Base-by-base conservation (phyloP, 371 early-diverging fungal genomes). In the Rhizopus stolonifer region DNA sequence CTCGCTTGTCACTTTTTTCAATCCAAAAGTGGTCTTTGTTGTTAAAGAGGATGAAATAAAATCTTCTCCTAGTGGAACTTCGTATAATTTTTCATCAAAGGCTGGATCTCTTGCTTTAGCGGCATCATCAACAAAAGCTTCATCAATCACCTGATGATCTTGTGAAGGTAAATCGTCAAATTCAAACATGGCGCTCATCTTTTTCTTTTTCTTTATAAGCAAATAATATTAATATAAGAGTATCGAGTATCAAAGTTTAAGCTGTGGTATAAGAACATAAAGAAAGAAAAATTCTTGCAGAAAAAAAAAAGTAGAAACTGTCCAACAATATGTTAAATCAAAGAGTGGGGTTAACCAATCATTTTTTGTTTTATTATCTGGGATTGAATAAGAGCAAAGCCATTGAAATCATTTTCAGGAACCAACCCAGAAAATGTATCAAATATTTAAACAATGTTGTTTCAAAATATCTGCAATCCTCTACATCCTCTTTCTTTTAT, bases 1-100 rank as follows among this genome's bases (percentile, higher is more conserved):
- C 58, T 83, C 84, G 19, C 91, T 87, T 39, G 88, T 80, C 48
- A 97, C 83, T 72, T 93, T 87, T 36, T 36, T 36, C n/a, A 15
- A 11, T n/a, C 36, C 36, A 36, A 36, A 1, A 15, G 61, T 52
- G 24, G 64, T 55, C 8, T 59, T 56, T 4, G 58, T 58, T 38
- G 58, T 63, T 10, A 69, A 56, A 5, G 73, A 70, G 6, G 77
- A 77, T 2, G 73, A 64, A 21, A 72, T 59, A 29, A 61, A 77
- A 18, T 67, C 59, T 44, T 66, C 52, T 7, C 54, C 62, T 13
- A 77, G 60, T 22, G 57, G 38, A 0, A 77, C 73, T 61, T 77
- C 73, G 32, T 77, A 77, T 3, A 65, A 39, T 9, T 57, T 69
- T 32, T 72, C 67, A 36, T 72, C 66, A 4, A 55, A 24, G 3